Conservation (phyloP, 2,329 filamentous ascomycete genomes). For the Trichoderma hamatum region DNA sequence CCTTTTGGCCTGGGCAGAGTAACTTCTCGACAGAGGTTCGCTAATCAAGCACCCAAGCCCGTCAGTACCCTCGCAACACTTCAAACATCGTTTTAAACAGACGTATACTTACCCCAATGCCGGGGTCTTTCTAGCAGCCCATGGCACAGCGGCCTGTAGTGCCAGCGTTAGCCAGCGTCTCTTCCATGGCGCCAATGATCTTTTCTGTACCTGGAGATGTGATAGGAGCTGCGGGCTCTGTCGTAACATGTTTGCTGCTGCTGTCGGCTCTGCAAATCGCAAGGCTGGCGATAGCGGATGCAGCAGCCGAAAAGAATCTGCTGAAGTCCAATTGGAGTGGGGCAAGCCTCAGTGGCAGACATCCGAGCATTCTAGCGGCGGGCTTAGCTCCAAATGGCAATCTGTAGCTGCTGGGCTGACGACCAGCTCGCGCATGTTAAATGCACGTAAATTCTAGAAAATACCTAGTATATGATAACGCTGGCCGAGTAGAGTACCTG, state of each 20-base stretch:
- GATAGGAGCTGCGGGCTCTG: conserved; percentile 34
- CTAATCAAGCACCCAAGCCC: background rate
- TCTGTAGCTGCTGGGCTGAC: background rate
- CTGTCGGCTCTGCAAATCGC: background rate
- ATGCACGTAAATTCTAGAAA: background rate
- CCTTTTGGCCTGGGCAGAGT: conserved; percentile 11
- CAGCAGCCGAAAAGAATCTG: conserved; percentile 14
- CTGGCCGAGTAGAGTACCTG: background rate
- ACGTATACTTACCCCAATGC: conserved; percentile 18
- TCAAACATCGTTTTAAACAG: background rate
- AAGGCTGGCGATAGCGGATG: background rate
- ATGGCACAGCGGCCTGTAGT: conserved; percentile 16
- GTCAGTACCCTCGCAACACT: background rate
- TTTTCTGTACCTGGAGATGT: conserved; percentile 33
- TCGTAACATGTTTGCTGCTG: conserved; percentile 35
- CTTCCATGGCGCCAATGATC: too few species aligned
- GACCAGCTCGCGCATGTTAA: too few species aligned
- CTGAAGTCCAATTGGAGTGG: conserved; percentile 7
- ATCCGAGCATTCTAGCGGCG: background rate
- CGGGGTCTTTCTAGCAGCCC: conserved; percentile 12
- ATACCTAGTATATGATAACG: background rate
- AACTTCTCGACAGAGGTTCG: background rate
- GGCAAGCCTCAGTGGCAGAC: background rate
- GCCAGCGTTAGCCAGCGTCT: background rate
- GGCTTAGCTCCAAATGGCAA: background rate